phyloP scores from a whole-genome alignment of 305 asterid species.

The Coffea humblotiana region DNA sequence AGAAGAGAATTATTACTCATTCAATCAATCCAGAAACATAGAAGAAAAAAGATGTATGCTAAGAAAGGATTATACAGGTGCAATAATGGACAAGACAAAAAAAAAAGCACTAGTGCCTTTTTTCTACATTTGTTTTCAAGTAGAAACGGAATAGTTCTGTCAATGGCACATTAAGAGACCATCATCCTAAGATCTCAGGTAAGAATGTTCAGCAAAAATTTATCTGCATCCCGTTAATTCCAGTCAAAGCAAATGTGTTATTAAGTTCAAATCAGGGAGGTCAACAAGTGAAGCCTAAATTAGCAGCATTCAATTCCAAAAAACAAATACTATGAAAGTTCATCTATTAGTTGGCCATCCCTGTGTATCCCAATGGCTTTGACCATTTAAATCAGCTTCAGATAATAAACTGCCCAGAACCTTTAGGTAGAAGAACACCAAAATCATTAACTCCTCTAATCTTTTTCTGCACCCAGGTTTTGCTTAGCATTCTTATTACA shows the following conservation, averaged over 20 bases:
- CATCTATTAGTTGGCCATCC: not conserved
- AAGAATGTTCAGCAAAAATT: not conserved
- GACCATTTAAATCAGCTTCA: not conserved
- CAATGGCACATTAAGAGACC: not conserved
- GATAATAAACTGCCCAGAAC: not conserved
- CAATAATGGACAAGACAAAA: not conserved
- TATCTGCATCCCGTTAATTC: not conserved
- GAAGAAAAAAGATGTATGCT: not conserved
- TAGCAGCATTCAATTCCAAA: not conserved
- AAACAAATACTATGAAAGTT: not conserved
- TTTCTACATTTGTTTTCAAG: not conserved
- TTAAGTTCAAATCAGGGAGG: no score
- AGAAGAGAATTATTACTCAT: slow-evolving; percentile 6
- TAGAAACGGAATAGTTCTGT: not conserved
- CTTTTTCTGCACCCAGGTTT: not conserved
- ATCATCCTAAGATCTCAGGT: not conserved
- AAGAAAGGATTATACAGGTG: not conserved
- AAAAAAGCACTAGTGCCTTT: not conserved
- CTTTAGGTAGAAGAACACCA: not conserved
- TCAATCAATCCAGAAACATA: not conserved
- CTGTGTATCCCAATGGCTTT: not conserved
- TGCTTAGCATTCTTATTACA: not conserved
- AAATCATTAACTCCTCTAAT: not conserved
- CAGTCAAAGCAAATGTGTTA: not conserved
- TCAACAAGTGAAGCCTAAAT: not conserved